Conservation (phyloP, 2,329 filamentous ascomycete genomes). For the Penicillium sp. region DNA sequence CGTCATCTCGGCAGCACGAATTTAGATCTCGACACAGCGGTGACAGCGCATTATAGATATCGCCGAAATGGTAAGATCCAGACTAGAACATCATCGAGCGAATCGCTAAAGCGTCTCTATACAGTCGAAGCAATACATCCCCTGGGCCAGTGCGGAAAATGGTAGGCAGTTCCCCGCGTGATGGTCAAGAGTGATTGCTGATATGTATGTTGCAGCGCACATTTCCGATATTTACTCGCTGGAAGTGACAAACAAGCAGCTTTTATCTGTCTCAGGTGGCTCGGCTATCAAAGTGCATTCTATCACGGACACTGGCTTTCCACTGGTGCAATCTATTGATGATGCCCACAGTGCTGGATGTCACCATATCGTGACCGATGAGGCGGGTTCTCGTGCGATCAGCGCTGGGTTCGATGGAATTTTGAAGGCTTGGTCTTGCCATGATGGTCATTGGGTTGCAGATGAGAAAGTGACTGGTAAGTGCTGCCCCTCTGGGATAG, state of each 20-base stretch:
- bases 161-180: conserved; percentile 52
- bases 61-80: not conserved
- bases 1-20: conserved; percentile 2
- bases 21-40: conserved; percentile 3
- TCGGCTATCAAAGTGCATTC: conserved; percentile 78
- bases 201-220: conserved; percentile 58
- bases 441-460: conserved; percentile 54
- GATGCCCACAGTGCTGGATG: conserved; percentile 83
- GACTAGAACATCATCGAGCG: conserved; percentile 8
- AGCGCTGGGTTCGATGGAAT: conserved; percentile 88
- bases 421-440: conserved; percentile 72
- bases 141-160: conserved; percentile 83
- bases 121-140: conserved; percentile 97
- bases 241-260: conserved; percentile 66
- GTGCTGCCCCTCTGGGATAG: conserved; percentile 14
- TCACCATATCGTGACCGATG: conserved; percentile 76
- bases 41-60: not conserved
- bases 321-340: conserved; percentile 73
- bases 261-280: conserved; percentile 81
- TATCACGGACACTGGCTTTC: conserved; percentile 66
- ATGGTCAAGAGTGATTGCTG: conserved; percentile 18
- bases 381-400: conserved; percentile 67
- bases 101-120: conserved; percentile 8
- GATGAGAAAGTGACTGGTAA: conserved; percentile 47
- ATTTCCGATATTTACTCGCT: conserved; percentile 79